Evolutionary conservation across 148 eudicot species (phyloP), one percentile per base, ranked within the genome.

Genomic region (Linanthus parryae): DNA sequence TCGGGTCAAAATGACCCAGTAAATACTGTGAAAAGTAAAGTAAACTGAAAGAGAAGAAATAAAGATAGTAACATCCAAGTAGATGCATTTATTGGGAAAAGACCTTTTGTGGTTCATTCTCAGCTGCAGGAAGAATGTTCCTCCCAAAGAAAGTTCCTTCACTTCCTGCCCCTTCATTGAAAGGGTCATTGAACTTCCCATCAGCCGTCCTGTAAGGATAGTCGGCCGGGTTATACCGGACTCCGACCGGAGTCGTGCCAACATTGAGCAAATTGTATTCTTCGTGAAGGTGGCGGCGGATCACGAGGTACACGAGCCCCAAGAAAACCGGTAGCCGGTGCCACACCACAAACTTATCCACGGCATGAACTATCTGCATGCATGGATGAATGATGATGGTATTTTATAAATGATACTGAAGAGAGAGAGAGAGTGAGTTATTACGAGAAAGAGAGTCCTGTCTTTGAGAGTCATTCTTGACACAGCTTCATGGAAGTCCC

Each of bases 281-380:
- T 26, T 54, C 45, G 34, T 54, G 58, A 14, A 54, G 25, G n/a
- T 39, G 46, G n/a, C 58, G 23, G 13, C 58, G 24, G 18, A 54
- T 54, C 26, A 33, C 58, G 45, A 54, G 13, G n/a, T 54, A 54
- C 23, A 34, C 33, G 45, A 54, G 34, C 45, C 46, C 58, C 28
- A 54, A 8, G 7, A 39, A 18, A 17, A 54, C 58, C 18, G 58
- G 58, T 26, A 54, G 34, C 23, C 40, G 23, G 31, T 54, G 58
- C 58, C 58, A 54, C 16, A 38, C 8, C 22, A 22, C 45, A 20
- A 54, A 16, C 40, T 54, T 54, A 19, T 54, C 58, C 58, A 54
- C 58, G 7, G 39, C n/a, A 15, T 54, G 45, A n/a, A 54, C 17
- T 8, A 54, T 25, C 58, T 54, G 61, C 62, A 65, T 51, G n/a